Base-by-base conservation (phyloP, 495 filamentous ascomycete species). In the Penicillium simplicissimum region DNA sequence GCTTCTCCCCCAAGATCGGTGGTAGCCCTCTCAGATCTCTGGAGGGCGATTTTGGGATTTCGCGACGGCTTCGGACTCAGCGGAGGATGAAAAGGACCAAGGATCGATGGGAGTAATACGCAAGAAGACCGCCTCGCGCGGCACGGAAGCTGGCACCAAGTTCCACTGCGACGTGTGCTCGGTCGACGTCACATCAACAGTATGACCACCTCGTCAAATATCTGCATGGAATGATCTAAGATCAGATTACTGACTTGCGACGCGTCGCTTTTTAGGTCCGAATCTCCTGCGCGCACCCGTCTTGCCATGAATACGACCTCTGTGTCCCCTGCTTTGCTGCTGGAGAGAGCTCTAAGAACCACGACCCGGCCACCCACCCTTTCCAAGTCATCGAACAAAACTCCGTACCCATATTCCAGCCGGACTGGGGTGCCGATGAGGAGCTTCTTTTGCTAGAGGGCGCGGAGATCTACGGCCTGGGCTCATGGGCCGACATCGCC, bases 351-450 rank as follows among this genome's bases (percentile, higher is more conserved):
- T 90, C 90, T 56, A 87, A 88, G 55, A 87, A 89, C 59, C 95
- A 99, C 71, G 86, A 94, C 61, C 93, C 93, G 38, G 79, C 83
- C 3, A 88, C 90, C 4, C 95, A 99, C 74, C 81, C 90, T 21
- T 98, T 86, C 71, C 89, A 90, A 66, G 95, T 99, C 52, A 97
- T 98, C 66, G 95, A 99, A 70, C 95, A 98, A 69, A 96, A 99
- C 71, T 96, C 92, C 1, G 93, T 98, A 42, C 95, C 95, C 1
- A 98, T 99, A 40, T 99, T 96, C 65, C 87, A 92, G 61, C 84
- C 84, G 58, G 94, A 97, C 61, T 99, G 95, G 95, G 95, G 95
- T 43, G 95, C 95, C 7, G 95, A 99, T 71, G 95, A 99, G 71
- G 95, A 99, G 74, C 77, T 97, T 15, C 76, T 97, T 9, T 79